phyloP scores from a whole-genome alignment of 495 filamentous ascomycete species.

The Lasiosphaeria hispida region DNA sequence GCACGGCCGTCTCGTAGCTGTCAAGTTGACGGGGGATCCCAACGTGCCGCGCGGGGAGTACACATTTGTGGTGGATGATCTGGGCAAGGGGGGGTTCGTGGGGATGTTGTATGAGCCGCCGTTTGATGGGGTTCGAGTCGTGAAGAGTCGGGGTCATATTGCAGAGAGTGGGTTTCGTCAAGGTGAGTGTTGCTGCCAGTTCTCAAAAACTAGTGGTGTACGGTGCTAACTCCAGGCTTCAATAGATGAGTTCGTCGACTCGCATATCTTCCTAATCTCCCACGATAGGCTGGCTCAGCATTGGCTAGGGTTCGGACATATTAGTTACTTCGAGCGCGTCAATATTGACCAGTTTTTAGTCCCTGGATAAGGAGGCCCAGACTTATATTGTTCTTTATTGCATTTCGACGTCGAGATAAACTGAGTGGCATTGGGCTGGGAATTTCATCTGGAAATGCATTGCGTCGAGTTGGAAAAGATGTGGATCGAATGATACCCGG shows the following conservation, averaged over 20 bases:
- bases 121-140: conserved; percentile 73
- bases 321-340: conserved; percentile 77
- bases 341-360: conserved; percentile 61
- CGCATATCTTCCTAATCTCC: conserved; percentile 77
- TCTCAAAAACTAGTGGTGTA: background rate
- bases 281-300: conserved; percentile 74
- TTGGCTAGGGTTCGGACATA: conserved; percentile 76
- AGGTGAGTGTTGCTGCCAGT: conserved; percentile 49
- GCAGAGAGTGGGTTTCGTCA: conserved; percentile 66
- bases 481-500: no score
- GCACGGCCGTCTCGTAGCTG: conserved; percentile 65
- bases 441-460: background rate
- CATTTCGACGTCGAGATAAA: no score
- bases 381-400: no score
- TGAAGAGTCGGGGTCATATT: conserved; percentile 73
- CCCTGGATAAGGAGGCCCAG: conserved; percentile 7
- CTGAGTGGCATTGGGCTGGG: background rate
- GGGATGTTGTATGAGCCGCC: conserved; percentile 53
- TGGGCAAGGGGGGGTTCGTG: conserved; percentile 58
- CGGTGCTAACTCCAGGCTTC: background rate
- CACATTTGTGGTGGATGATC: conserved; percentile 75
- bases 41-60: conserved; percentile 85
- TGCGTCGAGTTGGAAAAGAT: no score
- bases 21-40: conserved; percentile 88
- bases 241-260: conserved; percentile 67